These are phyloP conservation scores for Plasmodium chabaudi DNA, from an alignment of 169 alveolate genomes.

Conservation along the genomic window DNA sequence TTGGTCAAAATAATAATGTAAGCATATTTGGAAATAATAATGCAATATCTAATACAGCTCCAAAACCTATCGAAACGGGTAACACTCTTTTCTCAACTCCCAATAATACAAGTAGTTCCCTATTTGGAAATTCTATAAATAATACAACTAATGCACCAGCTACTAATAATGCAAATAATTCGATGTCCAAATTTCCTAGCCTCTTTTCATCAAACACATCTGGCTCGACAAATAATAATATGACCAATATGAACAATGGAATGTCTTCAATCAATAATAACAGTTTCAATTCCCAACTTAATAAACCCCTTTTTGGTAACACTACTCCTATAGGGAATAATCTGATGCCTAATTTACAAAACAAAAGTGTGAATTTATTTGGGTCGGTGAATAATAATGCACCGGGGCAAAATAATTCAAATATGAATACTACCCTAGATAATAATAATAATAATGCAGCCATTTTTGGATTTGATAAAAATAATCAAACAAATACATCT, in stretches of 20 bases:
- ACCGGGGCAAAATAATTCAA: background rate
- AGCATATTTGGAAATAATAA: constrained; percentile 33
- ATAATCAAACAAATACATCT: background rate
- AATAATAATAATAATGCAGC: background rate
- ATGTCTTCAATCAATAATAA: background rate
- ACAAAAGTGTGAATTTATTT: constrained; percentile 6
- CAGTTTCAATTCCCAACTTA: background rate
- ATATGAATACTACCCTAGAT: background rate
- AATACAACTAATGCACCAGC: background rate
- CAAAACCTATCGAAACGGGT: too few relatives aligned
- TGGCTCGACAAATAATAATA: background rate
- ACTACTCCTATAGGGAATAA: background rate
- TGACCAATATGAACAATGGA: background rate
- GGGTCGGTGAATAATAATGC: too few relatives aligned
- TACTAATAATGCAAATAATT: constrained; percentile 3
- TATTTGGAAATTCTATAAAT: constrained; percentile 17
- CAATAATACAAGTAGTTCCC: background rate
- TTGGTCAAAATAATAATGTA: constrained; percentile 34
- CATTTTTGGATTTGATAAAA: constrained; percentile 29
- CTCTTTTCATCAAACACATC: background rate
- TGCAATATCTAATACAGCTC: too few relatives aligned
- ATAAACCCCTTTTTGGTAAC: background rate
- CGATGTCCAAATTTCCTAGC: background rate
- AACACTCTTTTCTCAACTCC: too few relatives aligned
- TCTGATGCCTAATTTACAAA: background rate